phyloP scores from a whole-genome alignment of 78 protist species.

The Guillardia theta region DNA sequence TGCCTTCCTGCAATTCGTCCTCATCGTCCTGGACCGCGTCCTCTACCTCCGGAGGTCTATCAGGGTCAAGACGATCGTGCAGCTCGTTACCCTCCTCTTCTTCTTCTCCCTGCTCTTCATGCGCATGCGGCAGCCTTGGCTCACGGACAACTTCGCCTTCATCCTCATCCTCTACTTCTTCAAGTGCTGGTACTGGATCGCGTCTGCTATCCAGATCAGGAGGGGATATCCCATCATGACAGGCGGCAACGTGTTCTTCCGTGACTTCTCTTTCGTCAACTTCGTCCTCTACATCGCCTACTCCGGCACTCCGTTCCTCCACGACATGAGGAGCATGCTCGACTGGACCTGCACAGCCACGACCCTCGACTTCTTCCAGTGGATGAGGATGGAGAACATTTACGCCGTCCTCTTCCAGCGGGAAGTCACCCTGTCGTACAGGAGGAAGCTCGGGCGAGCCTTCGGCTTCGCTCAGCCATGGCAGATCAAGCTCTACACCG shows the following conservation, averaged over 20 bases:
- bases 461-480: neutral
- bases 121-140: neutral
- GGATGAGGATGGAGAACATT: neutral
- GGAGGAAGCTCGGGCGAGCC: neutral
- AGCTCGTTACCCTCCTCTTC: neutral
- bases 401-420: neutral
- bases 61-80: neutral
- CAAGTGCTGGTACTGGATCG: neutral
- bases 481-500: neutral
- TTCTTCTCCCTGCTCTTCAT: neutral
- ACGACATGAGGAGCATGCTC: conserved; percentile 3
- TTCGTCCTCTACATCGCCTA: neutral
- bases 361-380: conserved; percentile 27
- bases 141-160: neutral
- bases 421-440: neutral
- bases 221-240: neutral
- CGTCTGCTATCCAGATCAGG: neutral
- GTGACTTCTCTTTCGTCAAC: neutral
- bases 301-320: neutral
- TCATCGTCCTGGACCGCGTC: conserved; percentile 5
- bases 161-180: neutral
- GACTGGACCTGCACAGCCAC: conserved; percentile 38
- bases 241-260: neutral
- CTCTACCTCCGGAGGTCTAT: neutral
- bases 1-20: neutral